A percentile compares a stretch with the other conserved stretches of the same genome.
Conservation (phyloP, 169 alveolate genomes). For the Plasmodium billcollinsi region DNA sequence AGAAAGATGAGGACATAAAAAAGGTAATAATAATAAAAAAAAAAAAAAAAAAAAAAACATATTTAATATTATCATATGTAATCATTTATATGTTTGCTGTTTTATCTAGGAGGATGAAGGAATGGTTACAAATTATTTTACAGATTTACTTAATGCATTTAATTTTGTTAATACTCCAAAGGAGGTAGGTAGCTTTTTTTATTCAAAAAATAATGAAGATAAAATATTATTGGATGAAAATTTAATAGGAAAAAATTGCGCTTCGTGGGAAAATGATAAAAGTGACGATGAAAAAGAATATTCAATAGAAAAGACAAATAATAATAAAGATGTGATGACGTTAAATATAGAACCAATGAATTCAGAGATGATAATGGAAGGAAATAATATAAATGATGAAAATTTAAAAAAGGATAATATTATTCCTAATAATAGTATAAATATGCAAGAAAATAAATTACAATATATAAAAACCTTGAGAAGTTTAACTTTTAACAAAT, state of each 20-base stretch:
- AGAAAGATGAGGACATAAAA: conserved; percentile 18
- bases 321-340: background rate
- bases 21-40: conserved; percentile 41
- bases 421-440: background rate
- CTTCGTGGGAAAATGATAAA: background rate
- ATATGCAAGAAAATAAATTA: background rate
- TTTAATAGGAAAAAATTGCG: too few species aligned
- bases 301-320: background rate
- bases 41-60: too few species aligned
- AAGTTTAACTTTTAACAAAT: conserved; percentile 1
- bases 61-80: background rate
- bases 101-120: conserved; percentile 14
- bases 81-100: background rate
- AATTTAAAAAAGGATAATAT: conserved; percentile 1
- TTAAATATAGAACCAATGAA: background rate
- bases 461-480: conserved; percentile 4
- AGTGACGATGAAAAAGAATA: background rate
- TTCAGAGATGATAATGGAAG: conserved; percentile 1
- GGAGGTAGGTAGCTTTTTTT: conserved; percentile 1
- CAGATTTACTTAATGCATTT: conserved; percentile 45
- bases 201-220: background rate
- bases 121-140: conserved; percentile 9
- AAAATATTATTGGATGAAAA: too few species aligned
- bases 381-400: background rate
- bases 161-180: conserved; percentile 21